Evolutionary conservation across 371 early-diverging fungal species (phyloP).

Genomic region (Batkoa obscura): DNA sequence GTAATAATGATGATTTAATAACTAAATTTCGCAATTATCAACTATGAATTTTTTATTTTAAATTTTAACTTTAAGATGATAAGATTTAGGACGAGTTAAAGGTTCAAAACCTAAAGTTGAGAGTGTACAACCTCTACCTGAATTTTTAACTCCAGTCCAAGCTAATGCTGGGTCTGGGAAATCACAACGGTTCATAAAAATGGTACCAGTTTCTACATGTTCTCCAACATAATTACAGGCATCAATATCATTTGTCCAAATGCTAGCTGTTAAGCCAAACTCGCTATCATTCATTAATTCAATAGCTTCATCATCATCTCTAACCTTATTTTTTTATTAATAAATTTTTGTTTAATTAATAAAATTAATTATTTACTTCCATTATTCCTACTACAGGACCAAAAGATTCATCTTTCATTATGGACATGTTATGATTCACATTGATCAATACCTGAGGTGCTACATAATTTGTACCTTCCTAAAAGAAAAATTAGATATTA

Average conservation of each 20-base stretch:
- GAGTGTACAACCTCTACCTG: constrained; percentile 54
- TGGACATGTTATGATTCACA: constrained; percentile 48
- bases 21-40: no score
- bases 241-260: constrained; percentile 52
- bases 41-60: not conserved
- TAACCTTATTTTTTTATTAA: constrained; percentile 15
- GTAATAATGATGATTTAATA: no score
- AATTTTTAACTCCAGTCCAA: constrained; percentile 69
- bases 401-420: constrained; percentile 76
- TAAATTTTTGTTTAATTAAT: not conserved
- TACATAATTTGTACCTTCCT: constrained; percentile 41
- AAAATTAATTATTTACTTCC: constrained; percentile 15
- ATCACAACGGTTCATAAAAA: constrained; percentile 75
- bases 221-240: constrained; percentile 40
- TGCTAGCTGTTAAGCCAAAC: constrained; percentile 66
- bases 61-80: constrained; percentile 2
- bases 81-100: constrained; percentile 49
- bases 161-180: constrained; percentile 60
- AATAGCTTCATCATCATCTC: constrained; percentile 56
- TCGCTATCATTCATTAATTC: constrained; percentile 58
- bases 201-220: constrained; percentile 60
- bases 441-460: constrained; percentile 56
- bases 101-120: constrained; percentile 13
- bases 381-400: constrained; percentile 68
- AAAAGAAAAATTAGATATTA: not conserved